Evolutionary conservation across 306 rosid genomes (phyloP), one percentile per base, ranked within the genome.

Genomic region (Sophora flavescens): DNA sequence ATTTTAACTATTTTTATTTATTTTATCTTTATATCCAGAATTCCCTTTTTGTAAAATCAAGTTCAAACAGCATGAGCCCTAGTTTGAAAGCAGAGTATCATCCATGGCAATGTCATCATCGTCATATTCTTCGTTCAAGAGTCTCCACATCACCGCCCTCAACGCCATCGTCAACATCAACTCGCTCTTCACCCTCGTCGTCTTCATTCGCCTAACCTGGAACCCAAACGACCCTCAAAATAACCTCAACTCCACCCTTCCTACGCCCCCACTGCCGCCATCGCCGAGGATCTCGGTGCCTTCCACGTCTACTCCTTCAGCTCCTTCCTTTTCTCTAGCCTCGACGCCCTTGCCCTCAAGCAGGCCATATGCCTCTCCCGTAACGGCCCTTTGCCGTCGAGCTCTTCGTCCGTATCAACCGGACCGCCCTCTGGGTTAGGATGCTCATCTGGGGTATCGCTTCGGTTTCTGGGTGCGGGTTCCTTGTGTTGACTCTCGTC

Each of bases 321-420:
- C 86, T 95, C 91, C 75, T 95, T 95, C 86, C 97, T 95, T 86
- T 92, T 95, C 91, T 95, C 97, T 59, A 95, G 97, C 87, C 94
- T 95, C 50, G 30, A 92, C 66, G 97, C 98, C 13, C 74, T 92
- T 17, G 95, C 87, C 0, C 92, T 95, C 87, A 92, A 92, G 59
- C 97, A 95, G 74, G 96, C 88, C 48, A 83, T 90, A 32, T 91
- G 96, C 74, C 87, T 94, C 78, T 42, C 95, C 16, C 81, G 81
- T 16, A 63, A 64, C 50, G 74, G 26, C 50, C 74, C 39, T 47
- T 44, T 71, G 89, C 70, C 22, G 81, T 72, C 63, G 92, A 90
- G 77, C 65, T 85, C 76, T 57, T 84, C 28, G 89, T 78, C 6
- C 92, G 87, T 11, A 36, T 90, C 71, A 89, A 95, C 75, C 76